Base-by-base conservation (phyloP, 768 basidiomycete genomes). In the Suillus spraguei region DNA sequence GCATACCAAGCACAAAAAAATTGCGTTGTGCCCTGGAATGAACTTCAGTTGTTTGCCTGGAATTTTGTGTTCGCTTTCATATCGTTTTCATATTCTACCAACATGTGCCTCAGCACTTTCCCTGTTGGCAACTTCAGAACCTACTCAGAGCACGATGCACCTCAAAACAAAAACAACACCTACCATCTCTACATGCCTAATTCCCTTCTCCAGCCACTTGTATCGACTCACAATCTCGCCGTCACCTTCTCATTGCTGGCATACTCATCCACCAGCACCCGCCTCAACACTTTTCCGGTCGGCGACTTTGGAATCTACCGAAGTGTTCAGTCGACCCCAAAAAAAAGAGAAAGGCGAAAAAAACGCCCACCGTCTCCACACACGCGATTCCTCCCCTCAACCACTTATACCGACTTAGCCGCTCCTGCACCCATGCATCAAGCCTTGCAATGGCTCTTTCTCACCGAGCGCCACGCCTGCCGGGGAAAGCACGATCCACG, bases 51-150 rank as follows among this genome's bases (percentile, higher is more conserved):
- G 7, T 22, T 38, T n/a, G 20, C 5, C 68, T 54, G 68, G 36
- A 70, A 49, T 61, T 65, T 69, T 6, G 69, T 61, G 38, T 44
- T 63, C 33, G 64, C 63, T 36, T 68, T 69, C 35, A 56, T 42
- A 5, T 63, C 63, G 0, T 64, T 70, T 71, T 89, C 87, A 67
- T 87, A 84, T 42, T 74, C 76, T 13, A 89, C 88, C 63, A 87
- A 84, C 62, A 92, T 77, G 20, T 89, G 77, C 11, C 90, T 82
- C 52, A 92, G 71, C 1, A 85, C 83, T 75, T 92, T 92, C 1
- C 91, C 91, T 10, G 88, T 90, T 0, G 88, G 87, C 0, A 82
- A 83, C 67, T 91, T 92, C 1, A 90, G 91, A 54, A 92, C 87
- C 90, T 90, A 60, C 14, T 42, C 60, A 3, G 22, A 42, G 16